phyloP scores from a whole-genome alignment of 164 flowering plant species.

The Liriodendron chinense region DNA sequence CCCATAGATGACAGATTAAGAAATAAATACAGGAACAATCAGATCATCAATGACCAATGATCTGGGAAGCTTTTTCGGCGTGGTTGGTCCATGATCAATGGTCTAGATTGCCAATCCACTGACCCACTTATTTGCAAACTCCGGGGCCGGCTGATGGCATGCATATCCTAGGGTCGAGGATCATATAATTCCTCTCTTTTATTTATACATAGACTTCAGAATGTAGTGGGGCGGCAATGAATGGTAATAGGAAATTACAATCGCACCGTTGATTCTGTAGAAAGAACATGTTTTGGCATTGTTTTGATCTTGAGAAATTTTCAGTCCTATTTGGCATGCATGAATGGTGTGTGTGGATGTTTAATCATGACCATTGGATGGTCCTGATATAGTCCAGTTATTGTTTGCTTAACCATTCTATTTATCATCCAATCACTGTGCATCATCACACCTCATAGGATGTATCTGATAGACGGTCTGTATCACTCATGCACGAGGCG shows the following conservation, averaged over 20 bases:
- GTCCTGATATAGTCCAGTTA: too few relatives aligned
- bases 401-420: too few relatives aligned
- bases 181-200: neutral
- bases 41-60: neutral
- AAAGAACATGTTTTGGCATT: neutral
- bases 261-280: neutral
- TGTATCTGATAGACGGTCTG: too few relatives aligned
- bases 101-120: neutral
- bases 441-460: too few relatives aligned
- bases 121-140: neutral
- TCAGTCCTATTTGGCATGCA: too few relatives aligned
- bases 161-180: neutral
- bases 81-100: neutral
- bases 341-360: too few relatives aligned
- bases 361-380: too few relatives aligned
- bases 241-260: neutral
- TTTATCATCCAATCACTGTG: too few relatives aligned
- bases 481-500: too few relatives aligned
- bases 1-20: neutral
- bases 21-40: neutral
- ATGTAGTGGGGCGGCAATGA: neutral
- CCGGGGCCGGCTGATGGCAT: neutral
- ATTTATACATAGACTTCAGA: neutral
- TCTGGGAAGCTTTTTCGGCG: too few relatives aligned
- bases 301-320: too few relatives aligned